These are phyloP conservation scores for Cercospora sojina DNA, from an alignment of 2,329 filamentous ascomycete species.

Conservation along the genomic window DNA sequence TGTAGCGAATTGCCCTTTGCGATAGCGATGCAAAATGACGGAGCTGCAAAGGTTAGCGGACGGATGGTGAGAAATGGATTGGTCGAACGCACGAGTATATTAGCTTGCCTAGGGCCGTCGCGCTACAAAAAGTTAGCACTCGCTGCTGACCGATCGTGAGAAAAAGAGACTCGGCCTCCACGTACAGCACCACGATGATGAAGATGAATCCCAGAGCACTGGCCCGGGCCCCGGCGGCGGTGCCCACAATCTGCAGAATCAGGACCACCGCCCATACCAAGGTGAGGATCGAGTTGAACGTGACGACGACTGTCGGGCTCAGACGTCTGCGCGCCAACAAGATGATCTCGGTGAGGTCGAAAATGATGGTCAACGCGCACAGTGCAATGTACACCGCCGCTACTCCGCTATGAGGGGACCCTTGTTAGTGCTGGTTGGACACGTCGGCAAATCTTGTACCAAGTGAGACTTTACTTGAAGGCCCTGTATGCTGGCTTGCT, in stretches of 20 bases:
- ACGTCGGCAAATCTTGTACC: slow-evolving; percentile 20
- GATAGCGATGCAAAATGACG: slow-evolving; percentile 40
- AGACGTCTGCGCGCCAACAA: slow-evolving; percentile 29
- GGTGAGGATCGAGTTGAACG: slow-evolving; percentile 30
- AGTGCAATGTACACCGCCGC: slow-evolving; percentile 28
- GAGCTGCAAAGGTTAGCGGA: slow-evolving; percentile 26
- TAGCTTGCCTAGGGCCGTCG: slow-evolving; percentile 41
- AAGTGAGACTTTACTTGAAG: slow-evolving; percentile 20
- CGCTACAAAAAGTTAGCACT: slow-evolving; percentile 31
- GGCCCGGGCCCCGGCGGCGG: neutral
- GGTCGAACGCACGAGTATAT: slow-evolving; percentile 34
- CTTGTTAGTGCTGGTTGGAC: slow-evolving; percentile 20
- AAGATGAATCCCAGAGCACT: slow-evolving; percentile 25
- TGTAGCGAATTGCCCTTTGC: slow-evolving; percentile 36
- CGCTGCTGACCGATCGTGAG: slow-evolving; percentile 4
- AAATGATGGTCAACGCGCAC: slow-evolving; percentile 27
- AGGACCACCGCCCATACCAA: slow-evolving; percentile 31
- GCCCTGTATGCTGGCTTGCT: slow-evolving; percentile 10
- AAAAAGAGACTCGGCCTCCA: slow-evolving; percentile 11
- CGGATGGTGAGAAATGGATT: neutral
- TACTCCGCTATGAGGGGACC: slow-evolving; percentile 24
- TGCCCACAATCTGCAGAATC: slow-evolving; percentile 23
- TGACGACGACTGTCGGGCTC: slow-evolving; percentile 27
- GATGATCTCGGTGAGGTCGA: slow-evolving; percentile 33
- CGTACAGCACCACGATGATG: slow-evolving; percentile 40